These are phyloP conservation scores for Asclepias syriaca DNA, from an alignment of 257 asterid species.

Conservation along the genomic window DNA sequence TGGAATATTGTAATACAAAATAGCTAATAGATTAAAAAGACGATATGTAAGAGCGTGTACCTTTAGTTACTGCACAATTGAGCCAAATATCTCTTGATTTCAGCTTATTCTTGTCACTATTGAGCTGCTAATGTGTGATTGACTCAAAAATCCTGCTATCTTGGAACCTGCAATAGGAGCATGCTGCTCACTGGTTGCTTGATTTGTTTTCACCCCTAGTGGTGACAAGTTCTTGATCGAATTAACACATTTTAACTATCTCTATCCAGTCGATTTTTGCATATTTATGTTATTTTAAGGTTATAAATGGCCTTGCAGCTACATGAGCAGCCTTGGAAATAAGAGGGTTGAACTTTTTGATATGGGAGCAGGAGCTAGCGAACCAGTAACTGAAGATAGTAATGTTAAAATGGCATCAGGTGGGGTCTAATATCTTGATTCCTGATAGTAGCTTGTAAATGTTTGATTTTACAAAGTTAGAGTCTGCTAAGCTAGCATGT, in stretches of 20 bases:
- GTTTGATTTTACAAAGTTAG: not conserved
- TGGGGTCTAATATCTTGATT: slow-evolving; percentile 17
- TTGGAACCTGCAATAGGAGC: not conserved
- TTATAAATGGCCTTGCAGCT: slow-evolving; percentile 37
- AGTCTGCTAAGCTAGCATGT: not conserved
- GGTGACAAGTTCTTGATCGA: not conserved
- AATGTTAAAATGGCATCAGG: slow-evolving; percentile 93
- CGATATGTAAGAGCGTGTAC: not conserved
- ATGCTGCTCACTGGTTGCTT: not conserved
- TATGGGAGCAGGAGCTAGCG: slow-evolving; percentile 76
- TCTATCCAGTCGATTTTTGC: not conserved
- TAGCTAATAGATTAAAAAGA: not conserved
- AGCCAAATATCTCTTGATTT: not conserved
- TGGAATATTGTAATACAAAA: not conserved
- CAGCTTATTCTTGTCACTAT: not conserved
- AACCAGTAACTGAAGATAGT: slow-evolving; percentile 83
- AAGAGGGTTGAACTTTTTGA: slow-evolving; percentile 96
- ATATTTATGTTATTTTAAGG: not conserved
- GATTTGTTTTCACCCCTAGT: not conserved
- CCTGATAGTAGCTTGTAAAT: not conserved
- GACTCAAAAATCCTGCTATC: not conserved
- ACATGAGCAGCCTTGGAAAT: slow-evolving; percentile 88
- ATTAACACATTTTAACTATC: not conserved
- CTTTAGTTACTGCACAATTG: not conserved
- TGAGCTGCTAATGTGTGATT: not conserved